Evolutionary conservation across 768 basidiomycete species (phyloP), one percentile per base, ranked within the genome.

Genomic region (Mycena metata): DNA sequence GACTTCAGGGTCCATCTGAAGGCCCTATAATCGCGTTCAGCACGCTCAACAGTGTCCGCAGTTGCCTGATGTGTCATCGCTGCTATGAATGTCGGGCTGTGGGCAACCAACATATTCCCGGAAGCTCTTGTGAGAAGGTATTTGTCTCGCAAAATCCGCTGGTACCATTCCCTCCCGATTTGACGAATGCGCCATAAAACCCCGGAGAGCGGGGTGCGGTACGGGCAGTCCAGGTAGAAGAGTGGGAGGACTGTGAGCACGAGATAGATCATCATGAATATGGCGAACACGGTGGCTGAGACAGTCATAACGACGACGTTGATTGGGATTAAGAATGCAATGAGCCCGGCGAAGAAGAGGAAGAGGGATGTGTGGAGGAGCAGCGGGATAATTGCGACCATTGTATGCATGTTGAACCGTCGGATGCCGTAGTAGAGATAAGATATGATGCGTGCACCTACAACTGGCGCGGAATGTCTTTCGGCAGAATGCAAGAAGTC

Each of bases 1-100:
- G 54, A 56, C 12, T 42, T 36, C 35, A 56, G n/a, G 5, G 54
- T 56, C 54, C 54, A 56, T 5, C 35, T n/a, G 39, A 56, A 35
- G 5, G 54, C 54, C 9, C 54, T 33, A 42, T 11, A 23, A 41
- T 56, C 54, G 3, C 54, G 54, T 2, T 15, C 39, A 3, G 54
- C 39, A 2, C 54, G 54, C 21, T 56, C 39, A 8, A 2, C 17
- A 11, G 54, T 26, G 21, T 39, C 8, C 8, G 17, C 54, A 8
- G 54, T 56, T n/a, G 54, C 54, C 19, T n/a, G 24, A 11, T 35
- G 33, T 17, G 17, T 56, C 54, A 41, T 56, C 8, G 54, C 54
- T 5, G 17, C 39, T 8, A 56, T 35, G 33, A 56, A 8, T 6
- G 54, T 51, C 26, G 21, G 24, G 16, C 2, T 24, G 21, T 30